A percentile compares a stretch with the other conserved stretches of the same genome.
Evolutionary conservation across 495 filamentous ascomycete species (phyloP).

Genomic region (Schizothecium vesticola): DNA sequence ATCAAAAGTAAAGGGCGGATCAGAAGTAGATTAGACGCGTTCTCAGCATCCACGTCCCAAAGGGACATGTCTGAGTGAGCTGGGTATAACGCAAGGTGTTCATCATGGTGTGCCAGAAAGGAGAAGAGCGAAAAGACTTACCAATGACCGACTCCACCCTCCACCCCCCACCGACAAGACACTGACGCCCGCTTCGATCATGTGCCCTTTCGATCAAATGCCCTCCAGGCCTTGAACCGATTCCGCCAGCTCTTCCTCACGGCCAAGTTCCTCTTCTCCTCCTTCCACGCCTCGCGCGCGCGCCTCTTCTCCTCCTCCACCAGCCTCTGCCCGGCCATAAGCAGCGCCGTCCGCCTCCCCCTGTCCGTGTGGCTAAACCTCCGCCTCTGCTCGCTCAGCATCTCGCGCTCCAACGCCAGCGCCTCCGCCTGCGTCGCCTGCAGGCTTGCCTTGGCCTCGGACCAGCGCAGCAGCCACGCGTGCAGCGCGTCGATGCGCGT

Average conservation of each 20-base stretch:
- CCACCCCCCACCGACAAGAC: too few species aligned
- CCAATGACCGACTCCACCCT: too few species aligned
- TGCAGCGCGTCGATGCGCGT: neutral
- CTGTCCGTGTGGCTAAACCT: neutral
- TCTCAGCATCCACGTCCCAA: constrained; percentile 72
- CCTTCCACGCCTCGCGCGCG: too few species aligned
- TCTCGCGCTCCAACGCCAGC: neutral
- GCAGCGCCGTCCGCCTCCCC: neutral
- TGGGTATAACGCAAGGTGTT: constrained; percentile 89
- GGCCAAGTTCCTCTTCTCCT: too few species aligned
- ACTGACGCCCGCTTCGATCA: too few species aligned
- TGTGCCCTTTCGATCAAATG: too few species aligned
- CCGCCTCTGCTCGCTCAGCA: neutral
- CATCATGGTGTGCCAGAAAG: constrained; percentile 62
- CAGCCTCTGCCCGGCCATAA: neutral
- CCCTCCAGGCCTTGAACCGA: too few species aligned
- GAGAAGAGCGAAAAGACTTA: neutral
- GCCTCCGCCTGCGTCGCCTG: neutral
- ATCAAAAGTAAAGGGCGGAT: neutral
- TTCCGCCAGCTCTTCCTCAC: too few species aligned
- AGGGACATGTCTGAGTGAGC: constrained; percentile 87
- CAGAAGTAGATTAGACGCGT: constrained; percentile 54
- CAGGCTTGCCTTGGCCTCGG: neutral
- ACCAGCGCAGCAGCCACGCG: neutral
- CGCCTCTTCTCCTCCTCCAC: too few species aligned